phyloP scores from a whole-genome alignment of 2,329 filamentous ascomycete genomes.

The Clarireedia paspali region DNA sequence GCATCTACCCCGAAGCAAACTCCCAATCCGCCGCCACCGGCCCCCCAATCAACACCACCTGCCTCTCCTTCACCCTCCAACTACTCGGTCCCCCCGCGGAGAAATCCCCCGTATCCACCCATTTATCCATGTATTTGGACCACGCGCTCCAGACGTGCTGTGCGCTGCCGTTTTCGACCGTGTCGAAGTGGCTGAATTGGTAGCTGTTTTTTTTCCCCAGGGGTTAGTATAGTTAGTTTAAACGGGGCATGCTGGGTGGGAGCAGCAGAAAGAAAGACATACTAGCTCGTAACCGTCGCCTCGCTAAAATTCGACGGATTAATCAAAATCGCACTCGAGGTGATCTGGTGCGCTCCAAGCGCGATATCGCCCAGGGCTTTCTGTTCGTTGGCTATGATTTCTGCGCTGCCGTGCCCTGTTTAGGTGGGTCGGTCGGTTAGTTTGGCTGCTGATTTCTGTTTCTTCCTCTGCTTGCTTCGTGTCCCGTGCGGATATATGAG shows the following conservation, averaged over 20 bases:
- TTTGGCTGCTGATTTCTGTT: not conserved
- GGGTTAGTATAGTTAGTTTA: not conserved
- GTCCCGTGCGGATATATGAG: too few relatives aligned
- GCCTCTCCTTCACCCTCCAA: slow-evolving; percentile 4
- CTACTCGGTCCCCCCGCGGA: not conserved
- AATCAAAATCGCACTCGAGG: not conserved
- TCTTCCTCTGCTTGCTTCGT: too few relatives aligned
- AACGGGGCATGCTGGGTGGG: too few relatives aligned
- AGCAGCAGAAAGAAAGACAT: not conserved
- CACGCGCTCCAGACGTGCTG: not conserved
- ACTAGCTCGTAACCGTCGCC: slow-evolving; percentile 2
- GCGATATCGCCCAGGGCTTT: not conserved
- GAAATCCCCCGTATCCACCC: not conserved
- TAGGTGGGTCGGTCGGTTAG: too few relatives aligned
- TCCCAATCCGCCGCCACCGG: not conserved
- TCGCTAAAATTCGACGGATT: not conserved
- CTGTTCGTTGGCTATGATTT: not conserved
- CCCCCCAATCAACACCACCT: not conserved
- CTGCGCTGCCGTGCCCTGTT: not conserved
- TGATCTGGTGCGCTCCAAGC: slow-evolving; percentile 1
- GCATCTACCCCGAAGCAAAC: not conserved
- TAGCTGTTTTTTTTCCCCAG: not conserved
- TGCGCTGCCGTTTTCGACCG: not conserved
- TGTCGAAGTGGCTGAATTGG: not conserved
- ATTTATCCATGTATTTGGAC: slow-evolving; percentile 1